These are phyloP conservation scores for Podospora pseudoanserina DNA, from an alignment of 495 filamentous ascomycete genomes.

Conservation along the genomic window DNA sequence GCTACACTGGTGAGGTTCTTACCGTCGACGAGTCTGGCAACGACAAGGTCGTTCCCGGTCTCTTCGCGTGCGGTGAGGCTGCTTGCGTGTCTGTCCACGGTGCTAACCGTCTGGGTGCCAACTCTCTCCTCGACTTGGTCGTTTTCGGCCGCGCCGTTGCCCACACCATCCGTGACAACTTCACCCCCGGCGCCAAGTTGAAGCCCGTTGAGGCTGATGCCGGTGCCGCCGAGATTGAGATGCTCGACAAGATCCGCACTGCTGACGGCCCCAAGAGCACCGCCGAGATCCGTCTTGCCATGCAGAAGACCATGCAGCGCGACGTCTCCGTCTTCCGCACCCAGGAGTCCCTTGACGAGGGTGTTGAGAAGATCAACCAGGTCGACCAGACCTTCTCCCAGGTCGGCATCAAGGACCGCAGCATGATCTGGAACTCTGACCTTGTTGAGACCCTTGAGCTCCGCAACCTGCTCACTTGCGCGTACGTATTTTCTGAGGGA, in stretches of 20 bases:
- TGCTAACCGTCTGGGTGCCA: constrained; percentile 94
- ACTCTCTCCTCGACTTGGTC: constrained; percentile 94
- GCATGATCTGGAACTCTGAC: constrained; percentile 99
- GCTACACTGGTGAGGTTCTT: constrained; percentile 93
- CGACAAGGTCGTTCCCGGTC: constrained; percentile 91
- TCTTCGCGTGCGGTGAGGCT: constrained; percentile 95
- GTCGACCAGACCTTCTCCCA: constrained; percentile 77
- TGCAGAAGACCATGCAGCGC: constrained; percentile 98
- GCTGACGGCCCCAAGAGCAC: constrained; percentile 81
- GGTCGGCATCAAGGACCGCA: constrained; percentile 91
- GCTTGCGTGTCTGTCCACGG: constrained; percentile 97
- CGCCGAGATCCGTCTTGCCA: constrained; percentile 79
- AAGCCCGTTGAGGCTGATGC: constrained; percentile 75
- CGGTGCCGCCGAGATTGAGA: constrained; percentile 77
- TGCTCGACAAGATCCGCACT: constrained; percentile 80
- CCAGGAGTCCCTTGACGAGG: constrained; percentile 80
- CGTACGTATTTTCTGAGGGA: constrained; percentile 52
- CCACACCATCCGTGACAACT: constrained; percentile 89
- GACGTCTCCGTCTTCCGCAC: constrained; percentile 97
- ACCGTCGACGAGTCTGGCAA: constrained; percentile 77
- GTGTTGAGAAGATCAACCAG: constrained; percentile 72
- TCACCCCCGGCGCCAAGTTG: constrained; percentile 72
- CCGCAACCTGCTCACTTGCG: constrained; percentile 90
- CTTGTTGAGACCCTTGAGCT: constrained; percentile 93
- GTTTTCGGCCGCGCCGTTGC: constrained; percentile 96